A percentile compares a stretch with the other conserved stretches of the same genome.
These are phyloP conservation scores for Solanum pinnatisectum DNA, from an alignment of 257 asterid genomes.

Conservation along the genomic window DNA sequence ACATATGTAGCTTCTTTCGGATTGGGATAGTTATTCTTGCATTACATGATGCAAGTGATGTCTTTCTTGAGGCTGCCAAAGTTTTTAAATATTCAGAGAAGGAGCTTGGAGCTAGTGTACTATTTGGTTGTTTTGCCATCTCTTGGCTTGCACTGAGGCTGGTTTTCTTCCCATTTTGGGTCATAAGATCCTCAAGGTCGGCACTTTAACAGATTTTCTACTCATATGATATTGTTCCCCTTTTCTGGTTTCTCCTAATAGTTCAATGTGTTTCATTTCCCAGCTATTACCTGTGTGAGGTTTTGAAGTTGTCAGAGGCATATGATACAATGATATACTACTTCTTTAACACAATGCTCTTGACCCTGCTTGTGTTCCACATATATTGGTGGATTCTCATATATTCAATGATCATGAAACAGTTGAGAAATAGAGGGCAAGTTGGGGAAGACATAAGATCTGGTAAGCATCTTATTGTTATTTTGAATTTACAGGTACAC, in stretches of 20 bases:
- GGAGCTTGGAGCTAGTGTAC: slow-evolving; percentile 75
- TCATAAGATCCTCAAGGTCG: slow-evolving; percentile 1
- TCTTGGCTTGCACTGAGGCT: slow-evolving; percentile 89
- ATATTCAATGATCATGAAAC: slow-evolving; percentile 66
- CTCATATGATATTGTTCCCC: background rate
- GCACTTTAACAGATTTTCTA: background rate
- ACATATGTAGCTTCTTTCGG: slow-evolving; percentile 59
- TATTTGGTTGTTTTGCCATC: slow-evolving; percentile 70
- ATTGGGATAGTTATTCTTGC: slow-evolving; percentile 73
- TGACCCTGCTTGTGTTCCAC: slow-evolving; percentile 79
- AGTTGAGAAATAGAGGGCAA: slow-evolving; percentile 76
- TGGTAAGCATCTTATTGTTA: slow-evolving; percentile 30
- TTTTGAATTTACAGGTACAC: background rate
- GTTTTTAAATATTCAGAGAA: slow-evolving; percentile 77
- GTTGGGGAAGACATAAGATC: slow-evolving; percentile 98
- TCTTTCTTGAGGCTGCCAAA: slow-evolving; percentile 92
- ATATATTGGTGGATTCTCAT: slow-evolving; percentile 96
- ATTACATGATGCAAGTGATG: slow-evolving; percentile 91
- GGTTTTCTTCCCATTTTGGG: slow-evolving; percentile 79
- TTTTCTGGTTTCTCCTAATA: slow-evolving; percentile 26
- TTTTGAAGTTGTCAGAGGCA: slow-evolving; percentile 39
- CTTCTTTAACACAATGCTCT: slow-evolving; percentile 69
- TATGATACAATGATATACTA: slow-evolving; percentile 39
- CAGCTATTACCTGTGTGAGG: slow-evolving; percentile 44
- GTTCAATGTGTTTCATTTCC: slow-evolving; percentile 12